These are phyloP conservation scores for Termitomyces sp. DNA, from an alignment of 768 basidiomycete species.

Conservation along the genomic window DNA sequence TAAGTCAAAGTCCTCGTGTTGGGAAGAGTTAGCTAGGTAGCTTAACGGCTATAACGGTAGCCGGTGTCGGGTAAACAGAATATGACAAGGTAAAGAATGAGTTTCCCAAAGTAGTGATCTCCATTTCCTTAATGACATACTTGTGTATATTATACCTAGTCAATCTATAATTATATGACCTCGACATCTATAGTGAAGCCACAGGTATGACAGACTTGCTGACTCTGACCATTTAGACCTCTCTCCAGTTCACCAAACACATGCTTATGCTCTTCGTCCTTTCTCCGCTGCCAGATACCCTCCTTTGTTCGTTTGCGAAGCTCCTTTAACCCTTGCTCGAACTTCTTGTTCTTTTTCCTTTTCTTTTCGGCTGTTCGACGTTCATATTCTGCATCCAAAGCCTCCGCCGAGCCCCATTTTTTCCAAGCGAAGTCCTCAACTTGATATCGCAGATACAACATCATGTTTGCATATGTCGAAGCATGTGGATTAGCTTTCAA, in stretches of 20 bases:
- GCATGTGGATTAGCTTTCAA: conserved; percentile 76
- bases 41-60: no score
- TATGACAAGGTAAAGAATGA: no score
- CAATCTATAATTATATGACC: conserved; percentile 25
- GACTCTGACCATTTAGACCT: conserved; percentile 45
- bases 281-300: conserved; percentile 13
- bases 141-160: no score
- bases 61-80: no score
- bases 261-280: conserved; percentile 64
- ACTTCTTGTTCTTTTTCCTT: conserved; percentile 66
- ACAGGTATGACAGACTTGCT: conserved; percentile 82
- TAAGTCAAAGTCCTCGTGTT: no score
- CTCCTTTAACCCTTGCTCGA: conserved; percentile 84
- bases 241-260: conserved; percentile 60
- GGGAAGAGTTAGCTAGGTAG: no score
- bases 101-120: no score
- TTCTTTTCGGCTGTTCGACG: conserved; percentile 13
- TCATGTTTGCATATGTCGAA: conserved; percentile 51
- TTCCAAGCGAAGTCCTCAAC: conserved; percentile 97
- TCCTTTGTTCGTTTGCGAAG: conserved; percentile 24
- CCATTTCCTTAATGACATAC: no score
- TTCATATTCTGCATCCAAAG: conserved; percentile 10
- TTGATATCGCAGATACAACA: conserved; percentile 62
- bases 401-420: conserved; percentile 48
- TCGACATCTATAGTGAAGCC: conserved; percentile 91